Percentiles rank a stretch among this genome's conserved stretches.
Conservation (phyloP, 2,329 filamentous ascomycete genomes). For the Phoma sp. region DNA sequence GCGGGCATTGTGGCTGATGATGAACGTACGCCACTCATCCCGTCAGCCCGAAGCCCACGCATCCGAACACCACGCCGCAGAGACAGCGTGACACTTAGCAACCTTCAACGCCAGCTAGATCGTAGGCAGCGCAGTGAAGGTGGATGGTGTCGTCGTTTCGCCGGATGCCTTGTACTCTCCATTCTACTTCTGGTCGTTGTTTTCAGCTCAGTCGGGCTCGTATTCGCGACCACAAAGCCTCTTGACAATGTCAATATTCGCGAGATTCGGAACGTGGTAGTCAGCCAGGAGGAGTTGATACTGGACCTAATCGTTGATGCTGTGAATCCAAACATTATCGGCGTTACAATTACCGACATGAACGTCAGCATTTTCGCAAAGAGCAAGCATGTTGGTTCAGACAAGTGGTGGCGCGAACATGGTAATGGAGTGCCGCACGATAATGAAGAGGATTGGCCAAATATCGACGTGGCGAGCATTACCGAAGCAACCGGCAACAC, state of each 20-base stretch:
- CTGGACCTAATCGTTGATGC: slow-evolving; percentile 88
- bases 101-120: slow-evolving; percentile 68
- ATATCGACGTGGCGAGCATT: slow-evolving; percentile 18
- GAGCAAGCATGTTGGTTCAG: slow-evolving; percentile 81
- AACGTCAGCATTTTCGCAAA: slow-evolving; percentile 95
- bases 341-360: slow-evolving; percentile 83
- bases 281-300: slow-evolving; percentile 94
- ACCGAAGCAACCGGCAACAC: slow-evolving; percentile 12
- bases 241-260: slow-evolving; percentile 79
- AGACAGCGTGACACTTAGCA: slow-evolving; percentile 60
- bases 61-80: slow-evolving; percentile 58
- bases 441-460: slow-evolving; percentile 38
- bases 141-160: slow-evolving; percentile 75
- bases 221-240: slow-evolving; percentile 90
- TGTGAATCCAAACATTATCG: slow-evolving; percentile 90
- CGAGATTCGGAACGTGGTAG: slow-evolving; percentile 86
- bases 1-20: slow-evolving; percentile 82
- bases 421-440: slow-evolving; percentile 30
- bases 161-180: slow-evolving; percentile 85
- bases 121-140: slow-evolving; percentile 63
- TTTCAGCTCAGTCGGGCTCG: slow-evolving; percentile 84
- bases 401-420: slow-evolving; percentile 53
- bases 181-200: slow-evolving; percentile 82
- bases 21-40: slow-evolving; percentile 84
- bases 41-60: slow-evolving; percentile 67